A percentile compares a stretch with the other conserved stretches of the same genome.
Evolutionary conservation across 768 basidiomycete genomes (phyloP).

Genomic region (Leccinellum rugosiceps): DNA sequence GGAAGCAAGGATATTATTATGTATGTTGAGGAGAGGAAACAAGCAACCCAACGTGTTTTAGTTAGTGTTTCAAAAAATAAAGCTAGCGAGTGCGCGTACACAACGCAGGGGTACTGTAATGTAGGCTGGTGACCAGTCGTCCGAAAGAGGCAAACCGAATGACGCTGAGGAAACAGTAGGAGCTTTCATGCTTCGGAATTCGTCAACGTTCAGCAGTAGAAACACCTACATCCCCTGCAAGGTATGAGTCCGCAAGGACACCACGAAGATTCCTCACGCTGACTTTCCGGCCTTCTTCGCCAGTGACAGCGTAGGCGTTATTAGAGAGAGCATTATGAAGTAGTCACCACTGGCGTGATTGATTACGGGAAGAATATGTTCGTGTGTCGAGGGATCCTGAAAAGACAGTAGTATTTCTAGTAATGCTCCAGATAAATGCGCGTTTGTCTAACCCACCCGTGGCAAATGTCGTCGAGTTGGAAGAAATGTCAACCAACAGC

Average conservation of each 20-base stretch:
- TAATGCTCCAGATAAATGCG: not conserved
- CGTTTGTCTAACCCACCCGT: not conserved
- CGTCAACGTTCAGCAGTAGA: not conserved
- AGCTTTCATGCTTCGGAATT: not conserved
- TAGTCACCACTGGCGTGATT: not conserved
- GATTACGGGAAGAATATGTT: not conserved
- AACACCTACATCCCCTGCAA: not conserved
- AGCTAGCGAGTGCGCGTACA: no score
- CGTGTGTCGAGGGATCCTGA: not conserved
- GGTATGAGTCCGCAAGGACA: not conserved
- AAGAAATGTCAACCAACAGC: not conserved
- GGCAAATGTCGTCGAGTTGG: not conserved
- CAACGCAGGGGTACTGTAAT: no score
- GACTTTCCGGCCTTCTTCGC: not conserved
- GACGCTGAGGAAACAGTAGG: no score
- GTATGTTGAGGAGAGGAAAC: no score
- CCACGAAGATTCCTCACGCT: not conserved
- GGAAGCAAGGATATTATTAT: no score
- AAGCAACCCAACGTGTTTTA: no score
- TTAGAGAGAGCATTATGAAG: not conserved
- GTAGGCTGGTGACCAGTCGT: no score
- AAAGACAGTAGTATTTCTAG: not conserved
- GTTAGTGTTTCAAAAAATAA: no score
- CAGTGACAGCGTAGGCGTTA: not conserved
- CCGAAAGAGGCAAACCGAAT: no score